Evolutionary conservation across 495 filamentous ascomycete genomes (phyloP).

Genomic region (Neurospora terricola): DNA sequence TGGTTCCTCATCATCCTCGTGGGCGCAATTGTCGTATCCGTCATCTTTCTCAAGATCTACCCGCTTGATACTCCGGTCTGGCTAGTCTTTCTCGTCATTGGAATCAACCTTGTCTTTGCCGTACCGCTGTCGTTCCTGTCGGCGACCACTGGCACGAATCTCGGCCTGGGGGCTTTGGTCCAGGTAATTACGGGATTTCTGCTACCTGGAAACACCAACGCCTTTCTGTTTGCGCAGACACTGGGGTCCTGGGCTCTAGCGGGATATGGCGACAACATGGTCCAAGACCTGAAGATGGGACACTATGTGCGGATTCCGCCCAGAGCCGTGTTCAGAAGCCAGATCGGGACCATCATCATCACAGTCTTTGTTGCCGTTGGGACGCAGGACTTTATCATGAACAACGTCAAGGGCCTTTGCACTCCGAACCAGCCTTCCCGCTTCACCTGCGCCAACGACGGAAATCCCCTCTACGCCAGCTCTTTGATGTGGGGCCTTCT

Average conservation of each 20-base stretch:
- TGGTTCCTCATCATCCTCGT: slow-evolving; percentile 45
- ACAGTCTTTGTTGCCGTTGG: slow-evolving; percentile 23
- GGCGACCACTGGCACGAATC: slow-evolving; percentile 27
- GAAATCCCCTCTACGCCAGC: slow-evolving; percentile 20
- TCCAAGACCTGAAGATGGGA: slow-evolving; percentile 32
- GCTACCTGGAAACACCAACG: slow-evolving; percentile 25
- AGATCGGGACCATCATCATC: slow-evolving; percentile 25
- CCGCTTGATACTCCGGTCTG: slow-evolving; percentile 25
- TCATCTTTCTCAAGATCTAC: slow-evolving; percentile 43
- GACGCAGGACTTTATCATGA: slow-evolving; percentile 22
- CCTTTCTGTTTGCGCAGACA: slow-evolving; percentile 23
- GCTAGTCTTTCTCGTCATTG: slow-evolving; percentile 27
- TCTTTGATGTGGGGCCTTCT: slow-evolving; percentile 28
- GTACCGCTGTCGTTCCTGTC: slow-evolving; percentile 27
- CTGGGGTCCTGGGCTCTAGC: slow-evolving; percentile 25
- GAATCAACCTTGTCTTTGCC: slow-evolving; percentile 27
- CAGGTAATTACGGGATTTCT: slow-evolving; percentile 26
- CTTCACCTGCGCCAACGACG: slow-evolving; percentile 26
- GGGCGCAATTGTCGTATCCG: slow-evolving; percentile 37
- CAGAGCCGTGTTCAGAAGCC: slow-evolving; percentile 19
- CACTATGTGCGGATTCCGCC: slow-evolving; percentile 25
- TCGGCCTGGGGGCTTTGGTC: slow-evolving; percentile 21
- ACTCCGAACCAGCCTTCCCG: slow-evolving; percentile 17
- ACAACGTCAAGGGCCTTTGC: slow-evolving; percentile 20
- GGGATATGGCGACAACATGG: slow-evolving; percentile 24